phyloP scores from a whole-genome alignment of 139 green algal genomes.

The Microglena sp. region DNA sequence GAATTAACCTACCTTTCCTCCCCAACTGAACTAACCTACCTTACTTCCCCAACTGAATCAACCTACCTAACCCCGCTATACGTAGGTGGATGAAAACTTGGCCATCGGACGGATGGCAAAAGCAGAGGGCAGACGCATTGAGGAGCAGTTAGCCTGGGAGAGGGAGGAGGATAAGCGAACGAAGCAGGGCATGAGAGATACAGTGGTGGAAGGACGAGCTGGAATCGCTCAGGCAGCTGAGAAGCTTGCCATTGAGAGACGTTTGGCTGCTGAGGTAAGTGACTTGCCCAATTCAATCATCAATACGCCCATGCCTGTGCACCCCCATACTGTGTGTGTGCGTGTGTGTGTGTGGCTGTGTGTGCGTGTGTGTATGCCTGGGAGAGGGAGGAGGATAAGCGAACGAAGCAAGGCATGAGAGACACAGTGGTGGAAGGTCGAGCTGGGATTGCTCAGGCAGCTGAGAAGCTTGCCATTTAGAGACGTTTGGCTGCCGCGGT shows the following conservation, averaged over 20 bases:
- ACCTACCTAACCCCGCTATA: too few species aligned
- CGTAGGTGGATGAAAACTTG: too few species aligned
- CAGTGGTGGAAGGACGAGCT: slow-evolving; percentile 29
- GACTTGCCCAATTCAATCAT: too few species aligned
- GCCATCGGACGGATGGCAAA: slow-evolving; percentile 10
- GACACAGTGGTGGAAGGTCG: slow-evolving; percentile 34
- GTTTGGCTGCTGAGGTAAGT: slow-evolving; percentile 5
- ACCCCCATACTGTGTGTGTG: too few species aligned
- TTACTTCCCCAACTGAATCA: too few species aligned
- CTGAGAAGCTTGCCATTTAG: slow-evolving; percentile 23
- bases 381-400: slow-evolving; percentile 32
- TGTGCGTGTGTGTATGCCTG: too few species aligned
- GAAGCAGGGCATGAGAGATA: slow-evolving; percentile 25
- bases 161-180: slow-evolving; percentile 26
- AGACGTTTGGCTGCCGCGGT: slow-evolving; percentile 7
- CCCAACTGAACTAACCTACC: too few species aligned
- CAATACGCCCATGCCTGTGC: too few species aligned
- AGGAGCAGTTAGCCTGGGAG: slow-evolving; percentile 29
- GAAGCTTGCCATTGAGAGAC: slow-evolving; percentile 18
- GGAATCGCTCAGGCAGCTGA: slow-evolving; percentile 28
- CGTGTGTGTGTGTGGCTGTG: too few species aligned
- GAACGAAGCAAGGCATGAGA: slow-evolving; percentile 22
- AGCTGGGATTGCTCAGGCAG: slow-evolving; percentile 21
- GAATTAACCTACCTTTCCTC: too few species aligned
- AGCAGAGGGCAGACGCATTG: slow-evolving; percentile 25